Evolutionary conservation across 441 rosid genomes (phyloP).

Genomic region (Jatropha podagrica): DNA sequence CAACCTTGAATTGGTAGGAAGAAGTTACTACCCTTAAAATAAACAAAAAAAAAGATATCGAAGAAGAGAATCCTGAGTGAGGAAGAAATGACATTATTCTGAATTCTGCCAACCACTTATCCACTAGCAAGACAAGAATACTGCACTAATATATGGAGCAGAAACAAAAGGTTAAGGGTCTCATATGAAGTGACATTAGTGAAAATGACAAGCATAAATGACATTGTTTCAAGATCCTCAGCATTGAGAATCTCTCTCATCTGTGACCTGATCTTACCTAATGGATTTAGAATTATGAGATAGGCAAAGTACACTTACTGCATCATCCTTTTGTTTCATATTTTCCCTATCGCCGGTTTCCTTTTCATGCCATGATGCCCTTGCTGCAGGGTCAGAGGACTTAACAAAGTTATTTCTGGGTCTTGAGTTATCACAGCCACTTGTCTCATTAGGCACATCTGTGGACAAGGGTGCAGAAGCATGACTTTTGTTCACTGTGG

Average conservation of each 20-base stretch:
- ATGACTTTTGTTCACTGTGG: constrained; percentile 32
- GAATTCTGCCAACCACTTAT: not conserved
- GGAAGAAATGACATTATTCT: not conserved
- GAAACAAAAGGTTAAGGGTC: not conserved
- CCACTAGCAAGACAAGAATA: not conserved
- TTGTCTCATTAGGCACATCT: constrained; percentile 25
- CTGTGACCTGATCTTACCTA: not conserved
- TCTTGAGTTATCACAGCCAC: constrained; percentile 18
- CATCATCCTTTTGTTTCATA: constrained; percentile 38
- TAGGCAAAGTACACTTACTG: constrained; percentile 33
- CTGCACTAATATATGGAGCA: not conserved
- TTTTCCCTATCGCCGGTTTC: constrained; percentile 29
- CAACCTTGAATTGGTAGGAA: not conserved
- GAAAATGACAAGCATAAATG: not conserved
- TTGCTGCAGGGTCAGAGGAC: constrained; percentile 32
- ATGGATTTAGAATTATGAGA: constrained; percentile 14
- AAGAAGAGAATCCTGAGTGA: not conserved
- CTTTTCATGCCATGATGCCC: constrained; percentile 31
- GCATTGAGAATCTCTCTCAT: constrained; percentile 8
- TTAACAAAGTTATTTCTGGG: constrained; percentile 28
- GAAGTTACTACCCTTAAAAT: not conserved
- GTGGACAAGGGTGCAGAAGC: constrained; percentile 25
- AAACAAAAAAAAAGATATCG: too few relatives aligned
- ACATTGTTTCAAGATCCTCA: not conserved
- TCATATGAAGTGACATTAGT: not conserved